These are phyloP conservation scores for Penicillium sp. DNA, from an alignment of 2,329 filamentous ascomycete species.

Conservation along the genomic window DNA sequence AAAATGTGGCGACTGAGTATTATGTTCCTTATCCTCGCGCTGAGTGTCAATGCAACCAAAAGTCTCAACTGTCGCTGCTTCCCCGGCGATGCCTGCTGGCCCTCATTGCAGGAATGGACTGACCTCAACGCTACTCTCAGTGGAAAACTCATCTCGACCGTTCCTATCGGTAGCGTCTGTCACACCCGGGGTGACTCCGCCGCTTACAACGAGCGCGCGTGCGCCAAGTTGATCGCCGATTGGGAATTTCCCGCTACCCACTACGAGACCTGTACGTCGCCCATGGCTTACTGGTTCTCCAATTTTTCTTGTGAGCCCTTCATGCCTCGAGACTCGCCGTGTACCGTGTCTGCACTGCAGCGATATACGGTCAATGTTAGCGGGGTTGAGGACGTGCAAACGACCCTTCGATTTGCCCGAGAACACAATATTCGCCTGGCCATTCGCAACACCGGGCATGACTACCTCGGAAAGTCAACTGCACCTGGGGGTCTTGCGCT, in stretches of 20 bases:
- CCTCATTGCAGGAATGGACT: slow-evolving; percentile 49
- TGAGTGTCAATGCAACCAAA: background rate
- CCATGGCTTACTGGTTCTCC: slow-evolving; percentile 40
- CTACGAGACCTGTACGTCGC: slow-evolving; percentile 25
- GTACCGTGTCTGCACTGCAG: slow-evolving; percentile 9
- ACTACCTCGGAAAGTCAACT: slow-evolving; percentile 46
- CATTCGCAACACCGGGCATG: slow-evolving; percentile 51
- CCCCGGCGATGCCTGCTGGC: slow-evolving; percentile 58
- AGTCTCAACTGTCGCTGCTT: slow-evolving; percentile 37
- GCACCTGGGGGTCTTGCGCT: slow-evolving; percentile 40
- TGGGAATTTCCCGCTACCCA: slow-evolving; percentile 46
- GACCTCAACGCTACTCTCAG: slow-evolving; percentile 53
- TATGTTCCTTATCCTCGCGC: background rate
- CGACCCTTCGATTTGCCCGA: slow-evolving; percentile 14
- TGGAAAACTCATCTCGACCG: slow-evolving; percentile 53
- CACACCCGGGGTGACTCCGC: slow-evolving; percentile 42
- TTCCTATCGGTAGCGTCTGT: slow-evolving; percentile 56
- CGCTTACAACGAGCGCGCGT: slow-evolving; percentile 47
- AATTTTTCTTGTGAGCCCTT: slow-evolving; percentile 47
- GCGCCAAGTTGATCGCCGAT: slow-evolving; percentile 41
- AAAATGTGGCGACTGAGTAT: background rate
- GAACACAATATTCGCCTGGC: slow-evolving; percentile 34
- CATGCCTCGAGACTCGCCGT: slow-evolving; percentile 17
- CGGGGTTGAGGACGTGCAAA: slow-evolving; percentile 3
- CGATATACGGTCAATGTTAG: slow-evolving; percentile 23